A percentile compares a stretch with the other conserved stretches of the same genome.
phyloP scores from a whole-genome alignment of 2,329 filamentous ascomycete species.

The Aspergillus luchuensis region DNA sequence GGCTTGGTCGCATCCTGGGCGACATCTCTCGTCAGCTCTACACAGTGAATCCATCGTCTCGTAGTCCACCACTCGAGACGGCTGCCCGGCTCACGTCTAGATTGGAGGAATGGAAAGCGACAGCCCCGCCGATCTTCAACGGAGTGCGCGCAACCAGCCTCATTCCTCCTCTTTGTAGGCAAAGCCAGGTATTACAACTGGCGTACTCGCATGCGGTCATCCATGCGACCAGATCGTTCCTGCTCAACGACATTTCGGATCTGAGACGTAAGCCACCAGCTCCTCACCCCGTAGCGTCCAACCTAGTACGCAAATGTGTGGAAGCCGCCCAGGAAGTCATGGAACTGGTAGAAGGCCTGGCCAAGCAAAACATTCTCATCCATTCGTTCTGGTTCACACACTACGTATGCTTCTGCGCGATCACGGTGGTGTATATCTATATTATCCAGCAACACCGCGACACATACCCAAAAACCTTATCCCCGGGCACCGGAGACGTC shows the following conservation, averaged over 20 bases:
- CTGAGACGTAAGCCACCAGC: constrained; percentile 34
- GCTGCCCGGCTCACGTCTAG: constrained; percentile 38
- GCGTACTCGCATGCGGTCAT: constrained; percentile 45
- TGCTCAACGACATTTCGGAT: constrained; percentile 42
- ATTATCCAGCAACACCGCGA: constrained; percentile 44
- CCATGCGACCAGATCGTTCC: constrained; percentile 41
- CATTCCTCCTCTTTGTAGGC: constrained; percentile 41
- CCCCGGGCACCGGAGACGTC: constrained; percentile 20
- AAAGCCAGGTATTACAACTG: constrained; percentile 43
- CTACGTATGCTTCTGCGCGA: constrained; percentile 47
- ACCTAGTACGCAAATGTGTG: constrained; percentile 48
- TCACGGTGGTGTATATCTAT: constrained; percentile 46
- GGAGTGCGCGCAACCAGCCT: constrained; percentile 39
- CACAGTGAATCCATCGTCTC: constrained; percentile 35
- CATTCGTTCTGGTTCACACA: constrained; percentile 49
- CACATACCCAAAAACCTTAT: constrained; percentile 22
- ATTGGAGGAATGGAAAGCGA: constrained; percentile 41
- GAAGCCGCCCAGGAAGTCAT: constrained; percentile 46
- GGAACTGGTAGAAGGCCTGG: constrained; percentile 38
- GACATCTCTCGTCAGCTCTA: constrained; percentile 51
- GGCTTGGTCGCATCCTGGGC: constrained; percentile 55
- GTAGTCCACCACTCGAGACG: constrained; percentile 35
- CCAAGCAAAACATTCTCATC: constrained; percentile 38
- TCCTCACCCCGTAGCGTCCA: constrained; percentile 35
- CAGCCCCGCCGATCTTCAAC: constrained; percentile 39